A percentile compares a stretch with the other conserved stretches of the same genome.
phyloP scores from a whole-genome alignment of 2,329 filamentous ascomycete species.

The Sarocladium kiliense region DNA sequence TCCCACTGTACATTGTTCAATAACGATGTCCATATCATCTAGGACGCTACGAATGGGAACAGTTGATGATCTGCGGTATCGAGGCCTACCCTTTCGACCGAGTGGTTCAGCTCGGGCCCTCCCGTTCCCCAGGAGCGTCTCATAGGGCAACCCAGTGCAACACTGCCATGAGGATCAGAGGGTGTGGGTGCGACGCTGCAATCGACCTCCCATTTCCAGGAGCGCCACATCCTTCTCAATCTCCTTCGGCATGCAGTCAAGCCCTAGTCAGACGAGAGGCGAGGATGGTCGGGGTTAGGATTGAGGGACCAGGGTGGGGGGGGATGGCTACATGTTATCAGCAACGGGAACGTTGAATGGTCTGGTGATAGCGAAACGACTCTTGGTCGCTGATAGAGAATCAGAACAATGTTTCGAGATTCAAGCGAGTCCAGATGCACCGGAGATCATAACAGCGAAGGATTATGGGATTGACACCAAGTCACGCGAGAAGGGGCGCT shows the following conservation, averaged over 20 bases:
- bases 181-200: constrained; percentile 3
- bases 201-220: constrained; percentile 5
- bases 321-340: no score
- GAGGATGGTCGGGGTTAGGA: background rate
- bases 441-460: no score
- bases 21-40: no score
- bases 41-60: background rate
- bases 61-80: background rate
- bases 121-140: background rate
- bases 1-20: no score
- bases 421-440: no score
- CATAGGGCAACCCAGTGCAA: background rate
- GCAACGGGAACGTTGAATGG: no score
- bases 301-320: background rate
- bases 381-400: no score
- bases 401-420: no score
- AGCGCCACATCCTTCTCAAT: background rate
- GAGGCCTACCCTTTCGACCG: background rate
- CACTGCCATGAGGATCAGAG: background rate
- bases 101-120: background rate
- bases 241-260: background rate
- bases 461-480: no score
- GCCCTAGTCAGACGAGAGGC: background rate
- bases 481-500: background rate
- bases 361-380: background rate